These are phyloP conservation scores for Dalbergia oliveri DNA, from an alignment of 306 rosid species.

Conservation along the genomic window DNA sequence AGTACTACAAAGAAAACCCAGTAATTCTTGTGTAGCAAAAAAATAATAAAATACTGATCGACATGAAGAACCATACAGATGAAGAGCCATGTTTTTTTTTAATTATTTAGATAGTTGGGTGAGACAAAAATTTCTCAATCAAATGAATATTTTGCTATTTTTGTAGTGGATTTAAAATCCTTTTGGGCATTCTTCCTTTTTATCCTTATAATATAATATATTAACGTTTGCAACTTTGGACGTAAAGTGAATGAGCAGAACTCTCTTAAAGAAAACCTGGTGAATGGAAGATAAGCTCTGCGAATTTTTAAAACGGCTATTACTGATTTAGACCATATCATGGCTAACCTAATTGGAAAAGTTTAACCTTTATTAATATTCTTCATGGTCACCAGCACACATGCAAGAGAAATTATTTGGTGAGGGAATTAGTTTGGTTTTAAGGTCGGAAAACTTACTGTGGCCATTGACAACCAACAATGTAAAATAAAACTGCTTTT, in stretches of 20 bases:
- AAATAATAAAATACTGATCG: not conserved
- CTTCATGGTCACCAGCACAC: not conserved
- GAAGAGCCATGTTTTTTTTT: conserved; percentile 9
- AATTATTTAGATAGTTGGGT: not conserved
- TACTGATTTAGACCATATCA: not conserved
- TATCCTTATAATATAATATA: not conserved
- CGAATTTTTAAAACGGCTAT: not conserved
- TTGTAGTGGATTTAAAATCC: not conserved
- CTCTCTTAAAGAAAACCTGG: not conserved
- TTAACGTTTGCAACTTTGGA: not conserved
- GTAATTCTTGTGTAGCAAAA: not conserved
- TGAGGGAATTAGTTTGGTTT: not conserved
- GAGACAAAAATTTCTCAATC: conserved; percentile 1
- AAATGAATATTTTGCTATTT: not conserved
- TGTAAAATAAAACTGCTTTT: not conserved
- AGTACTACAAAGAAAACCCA: not conserved
- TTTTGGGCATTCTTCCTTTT: not conserved
- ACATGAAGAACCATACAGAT: not conserved
- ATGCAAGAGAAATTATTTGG: not conserved
- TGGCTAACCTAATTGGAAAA: not conserved
- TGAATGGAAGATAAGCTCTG: conserved; percentile 28
- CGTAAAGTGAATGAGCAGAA: conserved; percentile 16
- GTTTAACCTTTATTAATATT: conserved; percentile 10
- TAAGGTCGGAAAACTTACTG: not conserved
- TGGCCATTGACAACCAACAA: not conserved